Conservation (phyloP, 495 filamentous ascomycete genomes). For the Oidiodendron maius region DNA sequence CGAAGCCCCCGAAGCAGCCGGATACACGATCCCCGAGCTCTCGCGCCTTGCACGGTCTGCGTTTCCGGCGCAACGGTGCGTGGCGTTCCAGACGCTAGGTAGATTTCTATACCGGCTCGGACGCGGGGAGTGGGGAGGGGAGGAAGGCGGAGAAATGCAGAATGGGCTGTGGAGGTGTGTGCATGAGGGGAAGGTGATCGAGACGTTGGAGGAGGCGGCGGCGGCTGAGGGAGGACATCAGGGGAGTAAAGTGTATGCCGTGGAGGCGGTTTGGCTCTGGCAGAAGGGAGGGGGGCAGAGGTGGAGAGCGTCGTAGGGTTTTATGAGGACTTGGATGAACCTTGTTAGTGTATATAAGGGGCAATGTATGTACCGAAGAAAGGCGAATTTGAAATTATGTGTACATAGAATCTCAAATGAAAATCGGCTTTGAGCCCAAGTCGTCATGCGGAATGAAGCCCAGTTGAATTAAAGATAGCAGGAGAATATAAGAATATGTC, state of each 20-base stretch:
- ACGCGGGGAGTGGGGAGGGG: conserved; percentile 66
- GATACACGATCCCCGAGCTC: conserved; percentile 89
- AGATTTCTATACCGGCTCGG: conserved; percentile 81
- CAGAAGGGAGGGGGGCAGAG: conserved; percentile 66
- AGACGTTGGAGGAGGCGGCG: conserved; percentile 64
- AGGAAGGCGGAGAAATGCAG: conserved; percentile 48
- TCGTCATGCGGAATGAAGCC: no score
- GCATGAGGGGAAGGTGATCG: conserved; percentile 69
- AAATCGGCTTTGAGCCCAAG: no score
- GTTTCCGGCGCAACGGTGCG: conserved; percentile 79
- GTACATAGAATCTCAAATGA: no score
- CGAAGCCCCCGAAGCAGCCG: conserved; percentile 86
- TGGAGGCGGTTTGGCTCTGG: conserved; percentile 89
- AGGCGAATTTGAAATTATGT: no score
- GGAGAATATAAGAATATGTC: no score
- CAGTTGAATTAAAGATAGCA: no score
- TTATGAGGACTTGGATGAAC: no score
- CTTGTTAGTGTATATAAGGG: no score
- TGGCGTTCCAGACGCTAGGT: conserved; percentile 88
- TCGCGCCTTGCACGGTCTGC: conserved; percentile 74
- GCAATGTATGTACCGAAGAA: no score
- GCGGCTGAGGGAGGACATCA: conserved; percentile 40
- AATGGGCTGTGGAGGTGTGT: conserved; percentile 69
- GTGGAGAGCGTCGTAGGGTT: conserved; percentile 21
- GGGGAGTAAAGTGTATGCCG: conserved; percentile 71